phyloP scores from a whole-genome alignment of 2,329 filamentous ascomycete genomes.

The Colletotrichum sp. region DNA sequence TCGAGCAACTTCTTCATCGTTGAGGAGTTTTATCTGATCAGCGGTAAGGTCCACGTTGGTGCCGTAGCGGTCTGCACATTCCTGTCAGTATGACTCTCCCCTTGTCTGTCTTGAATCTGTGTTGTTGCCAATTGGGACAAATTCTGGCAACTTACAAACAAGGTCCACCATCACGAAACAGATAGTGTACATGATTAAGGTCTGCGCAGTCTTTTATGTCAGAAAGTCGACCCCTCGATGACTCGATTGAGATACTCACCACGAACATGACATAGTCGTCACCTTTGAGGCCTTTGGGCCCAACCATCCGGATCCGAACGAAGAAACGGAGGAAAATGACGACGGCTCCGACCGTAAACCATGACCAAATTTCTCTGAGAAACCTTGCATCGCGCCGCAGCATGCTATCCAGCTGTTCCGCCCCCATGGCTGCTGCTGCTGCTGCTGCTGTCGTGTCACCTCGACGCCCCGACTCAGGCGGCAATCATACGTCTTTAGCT shows the following conservation, averaged over 20 bases:
- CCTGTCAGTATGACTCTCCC: background rate
- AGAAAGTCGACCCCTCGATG: background rate
- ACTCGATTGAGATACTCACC: constrained; percentile 18
- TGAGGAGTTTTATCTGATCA: constrained; percentile 23
- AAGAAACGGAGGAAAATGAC: constrained; percentile 36
- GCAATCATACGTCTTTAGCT: background rate
- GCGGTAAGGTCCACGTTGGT: constrained; percentile 7
- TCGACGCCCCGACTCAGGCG: background rate
- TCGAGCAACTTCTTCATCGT: constrained; percentile 29
- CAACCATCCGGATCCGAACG: constrained; percentile 41
- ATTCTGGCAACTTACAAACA: constrained; percentile 28
- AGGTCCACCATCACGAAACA: constrained; percentile 40
- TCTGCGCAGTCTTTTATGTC: background rate
- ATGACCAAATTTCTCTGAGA: constrained; percentile 32
- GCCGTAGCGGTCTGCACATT: background rate
- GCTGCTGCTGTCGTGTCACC: background rate
- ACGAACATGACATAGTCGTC: constrained; percentile 42
- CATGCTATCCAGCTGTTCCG: background rate
- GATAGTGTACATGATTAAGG: constrained; percentile 34
- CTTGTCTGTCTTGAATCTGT: background rate
- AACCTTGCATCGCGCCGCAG: constrained; percentile 23
- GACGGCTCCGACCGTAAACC: constrained; percentile 34
- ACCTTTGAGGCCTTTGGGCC: constrained; percentile 38
- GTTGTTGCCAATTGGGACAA: background rate
- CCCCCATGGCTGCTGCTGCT: background rate